phyloP scores from a whole-genome alignment of 2,329 filamentous ascomycete genomes.

The Remersonia thermophila region DNA sequence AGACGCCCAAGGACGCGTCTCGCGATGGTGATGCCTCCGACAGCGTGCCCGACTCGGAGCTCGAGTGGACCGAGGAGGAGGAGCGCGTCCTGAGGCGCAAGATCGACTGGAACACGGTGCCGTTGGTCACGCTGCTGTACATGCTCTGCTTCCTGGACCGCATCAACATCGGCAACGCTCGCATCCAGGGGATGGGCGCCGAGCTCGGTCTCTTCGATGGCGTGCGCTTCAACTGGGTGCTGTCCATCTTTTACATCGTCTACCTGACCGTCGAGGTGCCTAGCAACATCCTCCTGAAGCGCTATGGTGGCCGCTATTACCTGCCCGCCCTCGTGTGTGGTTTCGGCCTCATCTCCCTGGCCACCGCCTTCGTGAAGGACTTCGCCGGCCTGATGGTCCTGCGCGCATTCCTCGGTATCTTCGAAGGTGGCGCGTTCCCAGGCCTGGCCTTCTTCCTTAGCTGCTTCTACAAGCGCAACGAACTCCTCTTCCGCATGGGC shows the following conservation, averaged over 20 bases:
- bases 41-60: slow-evolving; percentile 12
- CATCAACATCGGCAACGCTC: slow-evolving; percentile 40
- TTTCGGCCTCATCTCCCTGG: slow-evolving; percentile 43
- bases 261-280: slow-evolving; percentile 45
- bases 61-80: slow-evolving; percentile 38
- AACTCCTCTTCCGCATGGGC: slow-evolving; percentile 42
- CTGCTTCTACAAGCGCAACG: slow-evolving; percentile 43
- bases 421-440: slow-evolving; percentile 46
- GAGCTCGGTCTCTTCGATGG: slow-evolving; percentile 35
- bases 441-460: slow-evolving; percentile 44
- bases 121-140: slow-evolving; percentile 40
- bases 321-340: slow-evolving; percentile 41
- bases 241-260: slow-evolving; percentile 46
- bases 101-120: slow-evolving; percentile 40
- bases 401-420: slow-evolving; percentile 38
- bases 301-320: slow-evolving; percentile 38
- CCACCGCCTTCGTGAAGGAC: slow-evolving; percentile 38
- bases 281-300: slow-evolving; percentile 43
- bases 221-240: slow-evolving; percentile 44
- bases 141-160: slow-evolving; percentile 28
- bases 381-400: slow-evolving; percentile 35
- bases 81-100: slow-evolving; percentile 37
- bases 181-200: slow-evolving; percentile 38
- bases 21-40: slow-evolving; percentile 7
- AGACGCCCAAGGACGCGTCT: too few species aligned